These are phyloP conservation scores for Trypanosoma lewisi DNA, from an alignment of 208 protist species.

Conservation along the genomic window DNA sequence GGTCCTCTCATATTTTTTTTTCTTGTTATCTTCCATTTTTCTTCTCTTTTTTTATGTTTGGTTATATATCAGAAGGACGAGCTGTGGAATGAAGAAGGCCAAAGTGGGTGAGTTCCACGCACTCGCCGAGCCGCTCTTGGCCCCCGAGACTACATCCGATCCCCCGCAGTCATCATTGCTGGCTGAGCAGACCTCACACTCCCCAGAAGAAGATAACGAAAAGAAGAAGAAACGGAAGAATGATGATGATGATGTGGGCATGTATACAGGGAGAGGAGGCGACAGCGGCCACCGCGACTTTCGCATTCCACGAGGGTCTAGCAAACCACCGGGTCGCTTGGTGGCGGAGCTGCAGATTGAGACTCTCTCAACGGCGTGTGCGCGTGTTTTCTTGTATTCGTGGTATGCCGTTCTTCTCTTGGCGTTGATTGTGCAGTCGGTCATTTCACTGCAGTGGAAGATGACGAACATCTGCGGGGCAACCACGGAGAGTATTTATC, in stretches of 20 bases:
- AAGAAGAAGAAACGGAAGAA: not conserved
- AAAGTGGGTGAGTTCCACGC: not conserved
- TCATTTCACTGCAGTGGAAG: conserved; percentile 60
- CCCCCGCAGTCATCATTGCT: not conserved
- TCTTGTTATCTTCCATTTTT: not conserved
- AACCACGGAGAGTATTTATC: conserved; percentile 30
- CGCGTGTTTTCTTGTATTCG: conserved; percentile 51
- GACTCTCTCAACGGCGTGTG: conserved; percentile 55
- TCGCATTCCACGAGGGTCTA: not conserved
- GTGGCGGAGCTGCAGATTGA: conserved; percentile 70
- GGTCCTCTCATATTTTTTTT: too few relatives aligned
- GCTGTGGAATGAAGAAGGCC: not conserved
- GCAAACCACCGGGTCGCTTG: not conserved
- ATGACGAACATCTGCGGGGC: conserved; percentile 60
- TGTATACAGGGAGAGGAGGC: not conserved
- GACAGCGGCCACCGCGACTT: not conserved
- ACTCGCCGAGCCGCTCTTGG: conserved; percentile 10
- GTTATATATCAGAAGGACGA: not conserved
- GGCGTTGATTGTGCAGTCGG: conserved; percentile 52
- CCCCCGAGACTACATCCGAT: not conserved
- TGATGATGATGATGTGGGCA: not conserved
- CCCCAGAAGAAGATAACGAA: not conserved
- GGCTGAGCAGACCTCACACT: not conserved
- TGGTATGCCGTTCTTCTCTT: conserved; percentile 68
- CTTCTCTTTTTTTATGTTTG: not conserved